These are phyloP conservation scores for Pseudocercospora fijiensis DNA, from an alignment of 2,329 filamentous ascomycete species.

Conservation along the genomic window DNA sequence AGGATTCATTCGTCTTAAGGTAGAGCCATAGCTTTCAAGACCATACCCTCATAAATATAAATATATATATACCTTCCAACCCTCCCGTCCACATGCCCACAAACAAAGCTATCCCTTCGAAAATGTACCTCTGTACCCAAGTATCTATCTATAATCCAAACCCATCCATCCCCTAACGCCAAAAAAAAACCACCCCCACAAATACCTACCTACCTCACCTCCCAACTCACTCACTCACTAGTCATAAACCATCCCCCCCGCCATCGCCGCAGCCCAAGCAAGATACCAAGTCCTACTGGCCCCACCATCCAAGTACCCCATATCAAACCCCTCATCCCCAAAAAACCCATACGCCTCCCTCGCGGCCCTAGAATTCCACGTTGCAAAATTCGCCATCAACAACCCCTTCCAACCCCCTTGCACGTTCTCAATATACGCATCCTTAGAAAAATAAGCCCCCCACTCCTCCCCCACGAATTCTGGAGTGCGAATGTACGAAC, in stretches of 20 bases:
- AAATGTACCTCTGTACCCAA: background rate
- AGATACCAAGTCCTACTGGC: constrained; percentile 83
- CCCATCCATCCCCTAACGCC: background rate
- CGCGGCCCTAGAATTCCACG: constrained; percentile 67
- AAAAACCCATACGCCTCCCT: constrained; percentile 67
- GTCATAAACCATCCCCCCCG: constrained; percentile 4
- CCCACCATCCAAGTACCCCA: constrained; percentile 73
- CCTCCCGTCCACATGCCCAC: background rate
- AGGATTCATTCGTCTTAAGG: too few species aligned
- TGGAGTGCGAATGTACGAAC: constrained; percentile 63
- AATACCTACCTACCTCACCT: background rate
- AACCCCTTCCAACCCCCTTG: constrained; percentile 82
- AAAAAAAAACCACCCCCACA: background rate
- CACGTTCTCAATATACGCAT: constrained; percentile 55
- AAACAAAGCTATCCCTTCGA: background rate
- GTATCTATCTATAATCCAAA: background rate
- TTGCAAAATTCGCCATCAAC: constrained; percentile 76
- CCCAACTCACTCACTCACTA: background rate
- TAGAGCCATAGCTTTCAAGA: too few species aligned
- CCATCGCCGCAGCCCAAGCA: constrained; percentile 70
- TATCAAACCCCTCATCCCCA: constrained; percentile 61
- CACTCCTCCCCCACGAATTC: constrained; percentile 81
- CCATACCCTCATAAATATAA: background rate
- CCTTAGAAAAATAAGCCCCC: constrained; percentile 69
- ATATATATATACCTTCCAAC: background rate